phyloP scores from a whole-genome alignment of 2,329 filamentous ascomycete species.

The Penicillium crustosum region DNA sequence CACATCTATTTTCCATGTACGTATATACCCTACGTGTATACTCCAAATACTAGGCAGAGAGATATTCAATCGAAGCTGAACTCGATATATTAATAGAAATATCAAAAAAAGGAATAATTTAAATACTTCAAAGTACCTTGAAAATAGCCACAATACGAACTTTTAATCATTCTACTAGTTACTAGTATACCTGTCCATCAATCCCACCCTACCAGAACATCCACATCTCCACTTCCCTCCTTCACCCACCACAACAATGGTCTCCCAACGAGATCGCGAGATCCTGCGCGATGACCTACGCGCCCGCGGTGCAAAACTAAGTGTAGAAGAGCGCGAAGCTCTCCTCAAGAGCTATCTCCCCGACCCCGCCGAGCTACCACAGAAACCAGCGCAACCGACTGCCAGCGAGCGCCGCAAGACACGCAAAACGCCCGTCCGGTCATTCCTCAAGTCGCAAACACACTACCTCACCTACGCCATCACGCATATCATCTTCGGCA shows the following conservation, averaged over 20 bases:
- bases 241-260: constrained; percentile 26
- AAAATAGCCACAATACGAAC: background rate
- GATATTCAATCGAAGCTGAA: background rate
- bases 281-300: constrained; percentile 43
- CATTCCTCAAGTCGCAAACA: constrained; percentile 46
- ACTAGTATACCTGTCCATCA: background rate
- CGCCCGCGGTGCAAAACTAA: constrained; percentile 43
- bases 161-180: background rate
- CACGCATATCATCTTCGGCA: constrained; percentile 75
- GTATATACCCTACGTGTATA: background rate
- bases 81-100: background rate
- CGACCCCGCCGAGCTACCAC: constrained; percentile 36
- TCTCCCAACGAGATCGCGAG: constrained; percentile 34
- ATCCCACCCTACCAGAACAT: background rate
- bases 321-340: constrained; percentile 50
- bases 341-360: constrained; percentile 56
- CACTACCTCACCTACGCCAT: constrained; percentile 47
- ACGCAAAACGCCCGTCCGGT: constrained; percentile 44
- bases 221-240: constrained; percentile 11
- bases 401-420: constrained; percentile 26
- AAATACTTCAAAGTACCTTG: background rate
- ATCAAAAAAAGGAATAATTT: background rate
- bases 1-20: background rate
- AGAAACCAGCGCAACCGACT: constrained; percentile 10
- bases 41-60: background rate